A percentile compares a stretch with the other conserved stretches of the same genome.
Evolutionary conservation across 495 filamentous ascomycete genomes (phyloP).

Genomic region (Tuber magnatum): DNA sequence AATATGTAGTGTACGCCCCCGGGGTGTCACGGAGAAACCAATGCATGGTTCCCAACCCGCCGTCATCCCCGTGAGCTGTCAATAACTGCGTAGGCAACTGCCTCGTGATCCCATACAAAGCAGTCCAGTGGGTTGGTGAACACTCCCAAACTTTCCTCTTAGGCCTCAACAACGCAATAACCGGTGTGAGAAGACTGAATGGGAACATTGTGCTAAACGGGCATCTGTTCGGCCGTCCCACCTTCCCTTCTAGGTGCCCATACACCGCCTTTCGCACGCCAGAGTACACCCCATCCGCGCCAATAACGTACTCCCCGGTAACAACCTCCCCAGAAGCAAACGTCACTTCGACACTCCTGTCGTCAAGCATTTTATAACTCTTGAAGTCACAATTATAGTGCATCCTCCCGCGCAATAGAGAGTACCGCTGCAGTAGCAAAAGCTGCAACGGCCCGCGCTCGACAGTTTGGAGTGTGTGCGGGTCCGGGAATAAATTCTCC

Average conservation of each 20-base stretch:
- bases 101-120: conserved; percentile 26
- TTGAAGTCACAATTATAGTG: conserved; percentile 10
- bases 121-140: conserved; percentile 21
- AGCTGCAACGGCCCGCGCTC: conserved; percentile 22
- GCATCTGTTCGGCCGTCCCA: conserved; percentile 10
- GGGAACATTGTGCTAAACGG: conserved; percentile 5
- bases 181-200: not conserved
- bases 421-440: conserved; percentile 10
- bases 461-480: conserved; percentile 22
- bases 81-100: conserved; percentile 17
- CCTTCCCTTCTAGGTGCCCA: not conserved
- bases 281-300: conserved; percentile 23
- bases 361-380: not conserved
- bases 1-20: conserved; percentile 32
- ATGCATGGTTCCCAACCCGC: conserved; percentile 14
- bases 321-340: conserved; percentile 5
- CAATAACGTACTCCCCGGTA: conserved; percentile 18
- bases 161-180: not conserved
- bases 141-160: conserved; percentile 14
- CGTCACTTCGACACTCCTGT: conserved; percentile 1
- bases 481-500: conserved; percentile 14
- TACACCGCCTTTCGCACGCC: conserved; percentile 20
- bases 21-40: conserved; percentile 18
- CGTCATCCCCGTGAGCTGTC: conserved; percentile 4
- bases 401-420: conserved; percentile 8